Evolutionary conservation across 192 early-diverging fungal species (phyloP).

Genomic region (Backusella liffmaniae): DNA sequence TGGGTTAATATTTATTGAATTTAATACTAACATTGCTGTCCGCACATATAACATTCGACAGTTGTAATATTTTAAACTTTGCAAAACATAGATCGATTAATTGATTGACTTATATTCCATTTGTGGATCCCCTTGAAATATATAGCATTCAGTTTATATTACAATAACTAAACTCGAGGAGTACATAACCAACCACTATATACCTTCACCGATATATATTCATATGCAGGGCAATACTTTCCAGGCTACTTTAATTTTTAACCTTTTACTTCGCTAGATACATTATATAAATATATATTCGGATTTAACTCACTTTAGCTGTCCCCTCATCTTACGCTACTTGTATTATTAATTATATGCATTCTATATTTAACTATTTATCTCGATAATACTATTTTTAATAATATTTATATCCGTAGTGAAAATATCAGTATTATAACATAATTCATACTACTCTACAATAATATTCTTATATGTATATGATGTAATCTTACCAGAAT

Average conservation of each 20-base stretch:
- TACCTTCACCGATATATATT: not conserved
- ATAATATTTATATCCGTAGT: not conserved
- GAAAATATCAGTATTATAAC: not conserved
- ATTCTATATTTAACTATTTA: not conserved
- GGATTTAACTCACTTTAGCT: not conserved
- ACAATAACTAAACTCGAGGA: not conserved
- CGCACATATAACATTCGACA: not conserved
- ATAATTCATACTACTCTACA: not conserved
- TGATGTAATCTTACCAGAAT: not conserved
- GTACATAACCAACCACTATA: not conserved
- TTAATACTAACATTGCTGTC: not conserved
- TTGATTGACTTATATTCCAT: not conserved
- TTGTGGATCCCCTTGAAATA: not conserved
- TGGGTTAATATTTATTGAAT: not conserved
- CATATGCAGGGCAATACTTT: not conserved
- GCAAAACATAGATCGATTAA: not conserved
- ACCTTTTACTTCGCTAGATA: not conserved
- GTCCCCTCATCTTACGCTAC: not conserved
- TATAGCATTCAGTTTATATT: not conserved
- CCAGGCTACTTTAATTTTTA: not conserved
- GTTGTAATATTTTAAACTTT: not conserved
- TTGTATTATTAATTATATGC: not conserved
- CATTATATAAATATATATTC: not conserved
- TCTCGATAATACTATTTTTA: not conserved
- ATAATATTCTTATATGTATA: not conserved